phyloP scores from a whole-genome alignment of 176 grass and related monocot genomes.

The Oryza rufipogon region DNA sequence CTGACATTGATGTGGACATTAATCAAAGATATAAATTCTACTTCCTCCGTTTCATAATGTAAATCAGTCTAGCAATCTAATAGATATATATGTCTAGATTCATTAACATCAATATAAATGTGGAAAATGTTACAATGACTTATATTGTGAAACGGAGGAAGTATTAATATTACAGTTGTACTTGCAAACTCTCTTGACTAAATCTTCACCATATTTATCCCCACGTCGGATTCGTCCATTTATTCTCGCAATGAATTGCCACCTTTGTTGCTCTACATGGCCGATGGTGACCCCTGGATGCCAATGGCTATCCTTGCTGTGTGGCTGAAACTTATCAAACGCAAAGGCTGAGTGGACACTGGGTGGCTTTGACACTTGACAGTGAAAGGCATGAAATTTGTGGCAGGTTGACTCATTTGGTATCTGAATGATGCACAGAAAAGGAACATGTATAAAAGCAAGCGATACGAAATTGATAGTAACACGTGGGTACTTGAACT shows the following conservation, averaged over 20 bases:
- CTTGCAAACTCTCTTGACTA: neutral
- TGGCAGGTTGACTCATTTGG: neutral
- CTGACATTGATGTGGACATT: neutral
- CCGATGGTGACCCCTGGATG: slow-evolving; percentile 8
- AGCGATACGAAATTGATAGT: neutral
- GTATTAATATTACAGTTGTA: neutral
- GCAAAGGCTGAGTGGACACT: neutral
- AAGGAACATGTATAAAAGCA: neutral
- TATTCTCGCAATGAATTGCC: slow-evolving; percentile 1
- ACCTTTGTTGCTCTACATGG: slow-evolving; percentile 7
- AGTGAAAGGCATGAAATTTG: neutral
- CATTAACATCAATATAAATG: too few relatives aligned
- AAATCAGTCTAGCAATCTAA: too few relatives aligned
- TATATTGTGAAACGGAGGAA: too few relatives aligned
- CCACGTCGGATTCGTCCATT: slow-evolving; percentile 6
- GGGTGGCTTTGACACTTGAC: slow-evolving; percentile 2
- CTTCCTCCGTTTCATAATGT: too few relatives aligned
- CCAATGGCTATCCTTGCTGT: slow-evolving; percentile 2
- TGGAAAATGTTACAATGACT: too few relatives aligned
- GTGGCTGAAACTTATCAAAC: neutral
- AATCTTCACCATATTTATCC: neutral
- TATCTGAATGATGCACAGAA: neutral
- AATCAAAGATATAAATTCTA: neutral
- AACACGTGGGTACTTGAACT: neutral
- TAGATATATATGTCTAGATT: too few relatives aligned